Conservation (phyloP, 2,329 filamentous ascomycete species). For the Penicillium sp. region DNA sequence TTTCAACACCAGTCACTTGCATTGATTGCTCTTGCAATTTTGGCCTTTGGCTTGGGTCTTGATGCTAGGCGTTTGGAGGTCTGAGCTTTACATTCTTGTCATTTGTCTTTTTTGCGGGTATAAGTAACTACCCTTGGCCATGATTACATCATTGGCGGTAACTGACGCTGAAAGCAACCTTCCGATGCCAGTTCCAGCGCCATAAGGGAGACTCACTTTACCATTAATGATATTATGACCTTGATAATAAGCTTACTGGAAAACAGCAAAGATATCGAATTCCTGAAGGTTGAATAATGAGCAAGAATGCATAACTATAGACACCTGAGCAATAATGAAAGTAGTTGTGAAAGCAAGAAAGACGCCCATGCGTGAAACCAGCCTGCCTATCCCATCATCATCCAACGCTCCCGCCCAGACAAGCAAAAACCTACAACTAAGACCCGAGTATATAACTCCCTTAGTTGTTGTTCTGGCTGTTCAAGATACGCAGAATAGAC, state of each 20-base stretch:
- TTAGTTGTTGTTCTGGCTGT: constrained; percentile 92
- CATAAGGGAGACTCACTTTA: too few species aligned
- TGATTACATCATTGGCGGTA: too few species aligned
- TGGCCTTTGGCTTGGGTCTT: not conserved
- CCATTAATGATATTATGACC: not conserved
- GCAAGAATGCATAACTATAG: not conserved
- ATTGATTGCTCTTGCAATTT: not conserved
- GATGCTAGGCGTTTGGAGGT: constrained; percentile 1
- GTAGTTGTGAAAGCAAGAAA: not conserved
- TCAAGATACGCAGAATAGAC: constrained; percentile 89
- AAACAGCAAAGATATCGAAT: not conserved
- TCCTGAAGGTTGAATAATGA: not conserved
- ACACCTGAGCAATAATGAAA: not conserved
- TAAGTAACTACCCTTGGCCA: not conserved
- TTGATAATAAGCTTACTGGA: not conserved
- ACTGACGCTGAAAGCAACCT: too few species aligned
- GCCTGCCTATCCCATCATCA: not conserved
- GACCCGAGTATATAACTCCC: too few species aligned
- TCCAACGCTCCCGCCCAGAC: not conserved
- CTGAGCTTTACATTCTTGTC: not conserved
- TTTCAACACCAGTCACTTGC: not conserved
- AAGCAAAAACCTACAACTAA: not conserved
- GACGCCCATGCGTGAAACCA: not conserved
- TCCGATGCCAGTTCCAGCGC: too few species aligned
- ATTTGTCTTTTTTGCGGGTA: not conserved